Conservation (phyloP, 495 filamentous ascomycete species). For the Daldinia decipiens region DNA sequence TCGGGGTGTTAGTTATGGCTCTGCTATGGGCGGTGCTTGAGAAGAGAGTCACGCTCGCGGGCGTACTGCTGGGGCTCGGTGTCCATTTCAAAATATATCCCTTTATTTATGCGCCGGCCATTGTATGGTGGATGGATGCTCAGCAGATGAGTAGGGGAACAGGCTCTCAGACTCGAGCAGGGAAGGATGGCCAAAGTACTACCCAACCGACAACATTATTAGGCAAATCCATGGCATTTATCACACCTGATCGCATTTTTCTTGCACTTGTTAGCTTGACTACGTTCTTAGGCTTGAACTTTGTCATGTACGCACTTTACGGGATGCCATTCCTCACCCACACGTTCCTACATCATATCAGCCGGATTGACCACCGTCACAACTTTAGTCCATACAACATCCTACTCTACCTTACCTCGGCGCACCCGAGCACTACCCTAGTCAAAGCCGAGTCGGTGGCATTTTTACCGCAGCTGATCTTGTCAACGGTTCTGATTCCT, state of each 20-base stretch:
- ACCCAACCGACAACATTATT: not conserved
- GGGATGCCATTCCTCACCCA: conserved; percentile 82
- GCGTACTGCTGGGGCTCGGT: conserved; percentile 78
- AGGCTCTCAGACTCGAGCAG: conserved; percentile 1
- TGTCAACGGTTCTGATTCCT: conserved; percentile 81
- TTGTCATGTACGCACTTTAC: conserved; percentile 78
- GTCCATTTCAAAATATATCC: conserved; percentile 99
- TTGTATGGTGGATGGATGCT: conserved; percentile 86
- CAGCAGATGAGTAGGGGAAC: conserved; percentile 49
- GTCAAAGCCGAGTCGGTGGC: conserved; percentile 79
- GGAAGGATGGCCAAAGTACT: not conserved
- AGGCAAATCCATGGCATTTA: conserved; percentile 58
- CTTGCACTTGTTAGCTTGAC: conserved; percentile 71
- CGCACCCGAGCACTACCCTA: conserved; percentile 53
- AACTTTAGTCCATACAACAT: conserved; percentile 98
- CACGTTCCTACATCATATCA: conserved; percentile 92
- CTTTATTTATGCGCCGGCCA: conserved; percentile 88
- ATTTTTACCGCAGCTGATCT: conserved; percentile 85
- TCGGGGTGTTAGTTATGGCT: conserved; percentile 83
- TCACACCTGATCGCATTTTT: conserved; percentile 69
- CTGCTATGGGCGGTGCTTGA: conserved; percentile 82
- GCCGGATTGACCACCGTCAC: conserved; percentile 93
- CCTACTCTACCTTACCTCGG: conserved; percentile 84
- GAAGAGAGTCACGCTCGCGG: conserved; percentile 69
- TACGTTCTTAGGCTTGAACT: conserved; percentile 77